A percentile compares a stretch with the other conserved stretches of the same genome.
Evolutionary conservation across 257 asterid species (phyloP).

Genomic region (Parsonsia alboflavescens): DNA sequence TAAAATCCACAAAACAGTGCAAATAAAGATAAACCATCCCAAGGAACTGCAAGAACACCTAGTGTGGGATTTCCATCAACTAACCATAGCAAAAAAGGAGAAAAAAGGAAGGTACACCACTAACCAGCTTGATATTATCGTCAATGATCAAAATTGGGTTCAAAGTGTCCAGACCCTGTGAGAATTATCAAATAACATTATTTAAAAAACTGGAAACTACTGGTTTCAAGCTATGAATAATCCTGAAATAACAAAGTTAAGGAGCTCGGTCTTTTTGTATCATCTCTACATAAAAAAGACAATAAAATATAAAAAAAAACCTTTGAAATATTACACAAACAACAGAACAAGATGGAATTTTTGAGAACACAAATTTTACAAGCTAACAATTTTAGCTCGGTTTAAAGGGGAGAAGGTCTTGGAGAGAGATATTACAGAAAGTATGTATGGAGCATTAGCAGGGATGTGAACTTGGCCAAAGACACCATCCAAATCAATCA

Average conservation of each 20-base stretch:
- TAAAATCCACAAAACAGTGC: neutral
- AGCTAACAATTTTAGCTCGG: neutral
- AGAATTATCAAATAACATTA: slow-evolving; percentile 11
- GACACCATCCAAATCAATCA: slow-evolving; percentile 58
- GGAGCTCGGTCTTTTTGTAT: neutral
- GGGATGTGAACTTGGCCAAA: slow-evolving; percentile 44
- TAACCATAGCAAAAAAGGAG: slow-evolving; percentile 8
- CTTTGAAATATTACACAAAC: too few species aligned
- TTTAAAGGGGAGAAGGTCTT: neutral
- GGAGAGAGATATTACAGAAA: slow-evolving; percentile 43
- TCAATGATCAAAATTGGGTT: slow-evolving; percentile 75
- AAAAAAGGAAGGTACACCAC: slow-evolving; percentile 9
- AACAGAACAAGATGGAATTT: neutral
- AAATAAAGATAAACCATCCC: neutral
- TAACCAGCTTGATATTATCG: slow-evolving; percentile 78
- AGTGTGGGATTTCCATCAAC: neutral
- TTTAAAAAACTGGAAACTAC: neutral
- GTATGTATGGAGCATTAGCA: slow-evolving; percentile 63
- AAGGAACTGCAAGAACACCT: neutral
- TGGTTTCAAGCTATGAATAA: neutral
- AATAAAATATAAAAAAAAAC: too few species aligned
- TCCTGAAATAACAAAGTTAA: neutral
- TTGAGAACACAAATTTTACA: neutral
- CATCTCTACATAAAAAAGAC: neutral
- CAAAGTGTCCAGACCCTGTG: slow-evolving; percentile 80